Percentiles rank a stretch among this genome's conserved stretches.
Evolutionary conservation across 345 rosid genomes (phyloP).

Genomic region (Murraya paniculata): DNA sequence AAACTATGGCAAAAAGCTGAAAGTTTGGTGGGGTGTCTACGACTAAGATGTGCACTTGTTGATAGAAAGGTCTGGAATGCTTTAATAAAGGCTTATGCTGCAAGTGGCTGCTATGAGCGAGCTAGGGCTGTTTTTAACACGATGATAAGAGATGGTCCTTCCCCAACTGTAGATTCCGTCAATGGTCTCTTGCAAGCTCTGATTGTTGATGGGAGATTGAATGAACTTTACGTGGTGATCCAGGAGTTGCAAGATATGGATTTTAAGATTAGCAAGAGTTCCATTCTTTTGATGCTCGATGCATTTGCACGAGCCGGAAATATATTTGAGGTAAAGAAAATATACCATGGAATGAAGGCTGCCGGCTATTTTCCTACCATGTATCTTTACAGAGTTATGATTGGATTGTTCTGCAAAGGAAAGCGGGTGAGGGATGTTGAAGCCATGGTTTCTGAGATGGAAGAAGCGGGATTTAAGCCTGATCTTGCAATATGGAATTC

Average conservation of each 20-base stretch:
- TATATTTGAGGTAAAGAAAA: constrained; percentile 86
- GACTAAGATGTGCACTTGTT: constrained; percentile 48
- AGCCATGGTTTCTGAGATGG: constrained; percentile 87
- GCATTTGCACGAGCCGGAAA: constrained; percentile 83
- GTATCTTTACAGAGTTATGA: constrained; percentile 88
- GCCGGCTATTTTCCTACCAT: constrained; percentile 90
- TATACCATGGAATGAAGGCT: constrained; percentile 93
- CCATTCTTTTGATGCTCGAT: constrained; percentile 82
- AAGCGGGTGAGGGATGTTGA: constrained; percentile 84
- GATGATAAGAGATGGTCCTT: constrained; percentile 92
- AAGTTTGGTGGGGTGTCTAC: constrained; percentile 68
- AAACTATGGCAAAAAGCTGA: constrained; percentile 90
- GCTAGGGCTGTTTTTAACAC: constrained; percentile 92
- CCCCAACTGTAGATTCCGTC: constrained; percentile 85
- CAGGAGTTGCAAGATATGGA: constrained; percentile 97
- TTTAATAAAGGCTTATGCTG: constrained; percentile 80
- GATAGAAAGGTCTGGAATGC: constrained; percentile 88
- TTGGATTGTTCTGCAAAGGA: constrained; percentile 69
- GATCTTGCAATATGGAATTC: constrained; percentile 87
- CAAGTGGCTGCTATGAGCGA: constrained; percentile 83
- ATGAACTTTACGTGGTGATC: constrained; percentile 81
- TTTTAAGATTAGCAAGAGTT: constrained; percentile 84
- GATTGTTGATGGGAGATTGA: constrained; percentile 69
- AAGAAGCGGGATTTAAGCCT: constrained; percentile 80
- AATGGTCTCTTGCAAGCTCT: constrained; percentile 83